phyloP scores from a whole-genome alignment of 2,329 filamentous ascomycete species.

The Fusarium luffae region DNA sequence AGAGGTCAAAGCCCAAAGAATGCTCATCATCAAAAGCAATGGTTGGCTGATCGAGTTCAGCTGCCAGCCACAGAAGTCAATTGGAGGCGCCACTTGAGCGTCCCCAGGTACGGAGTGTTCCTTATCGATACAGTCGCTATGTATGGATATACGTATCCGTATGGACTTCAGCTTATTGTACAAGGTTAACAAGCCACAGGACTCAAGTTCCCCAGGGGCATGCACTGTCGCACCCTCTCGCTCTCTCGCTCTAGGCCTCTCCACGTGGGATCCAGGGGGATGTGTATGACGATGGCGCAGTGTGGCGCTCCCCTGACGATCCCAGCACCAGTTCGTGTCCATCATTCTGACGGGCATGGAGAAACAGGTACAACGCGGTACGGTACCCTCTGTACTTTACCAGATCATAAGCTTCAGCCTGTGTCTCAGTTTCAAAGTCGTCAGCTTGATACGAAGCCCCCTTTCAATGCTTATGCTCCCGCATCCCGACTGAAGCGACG shows the following conservation, averaged over 20 bases:
- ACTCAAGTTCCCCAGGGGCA: slow-evolving; percentile 15
- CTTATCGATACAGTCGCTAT: not conserved
- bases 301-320: slow-evolving; percentile 41
- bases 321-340: slow-evolving; percentile 24
- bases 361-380: slow-evolving; percentile 2
- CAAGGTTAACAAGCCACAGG: slow-evolving; percentile 36
- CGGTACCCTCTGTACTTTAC: not conserved
- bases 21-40: not conserved
- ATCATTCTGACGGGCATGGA: slow-evolving; percentile 28
- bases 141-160: not conserved
- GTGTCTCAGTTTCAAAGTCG: slow-evolving; percentile 28
- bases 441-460: slow-evolving; percentile 31
- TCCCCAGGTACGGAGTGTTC: not conserved
- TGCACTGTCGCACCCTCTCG: not conserved
- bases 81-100: slow-evolving; percentile 15
- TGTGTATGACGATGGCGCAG: slow-evolving; percentile 15
- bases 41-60: slow-evolving; percentile 11
- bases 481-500: slow-evolving; percentile 11
- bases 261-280: slow-evolving; percentile 38
- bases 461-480: slow-evolving; percentile 16
- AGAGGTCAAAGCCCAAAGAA: slow-evolving; percentile 26
- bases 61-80: slow-evolving; percentile 27
- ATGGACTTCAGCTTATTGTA: slow-evolving; percentile 5
- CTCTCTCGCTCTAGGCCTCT: not conserved
- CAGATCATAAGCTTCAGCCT: not conserved